Evolutionary conservation across 805 yeast genomes (phyloP).

Genomic region (Yarrowia keelungensis): DNA sequence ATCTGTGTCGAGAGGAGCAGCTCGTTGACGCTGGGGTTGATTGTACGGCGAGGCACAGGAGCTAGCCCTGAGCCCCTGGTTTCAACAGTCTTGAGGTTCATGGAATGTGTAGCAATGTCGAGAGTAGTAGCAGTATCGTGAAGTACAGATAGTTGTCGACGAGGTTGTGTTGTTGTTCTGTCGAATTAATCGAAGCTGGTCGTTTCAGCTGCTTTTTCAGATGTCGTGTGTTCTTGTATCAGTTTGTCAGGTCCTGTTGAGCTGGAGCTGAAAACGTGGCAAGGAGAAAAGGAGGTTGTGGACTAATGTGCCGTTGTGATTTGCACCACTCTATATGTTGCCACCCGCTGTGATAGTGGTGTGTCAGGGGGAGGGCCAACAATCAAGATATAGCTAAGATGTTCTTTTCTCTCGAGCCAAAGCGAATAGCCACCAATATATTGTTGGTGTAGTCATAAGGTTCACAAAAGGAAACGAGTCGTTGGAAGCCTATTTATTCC

Average conservation of each 20-base stretch:
- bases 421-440: conserved; percentile 37
- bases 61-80: conserved; percentile 16
- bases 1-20: conserved; percentile 31
- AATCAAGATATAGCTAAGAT: not conserved
- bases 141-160: not conserved
- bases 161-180: no score
- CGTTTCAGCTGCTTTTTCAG: no score
- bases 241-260: no score
- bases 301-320: not conserved
- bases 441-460: conserved; percentile 30
- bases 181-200: no score
- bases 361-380: not conserved
- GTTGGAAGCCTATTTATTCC: conserved; percentile 29
- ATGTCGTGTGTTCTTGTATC: no score
- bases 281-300: not conserved
- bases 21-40: conserved; percentile 29
- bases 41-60: conserved; percentile 11
- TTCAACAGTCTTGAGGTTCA: conserved; percentile 28
- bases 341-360: conserved; percentile 12
- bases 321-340: conserved; percentile 17
- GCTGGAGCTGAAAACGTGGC: not conserved
- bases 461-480: conserved; percentile 33
- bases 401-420: not conserved
- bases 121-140: not conserved
- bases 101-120: conserved; percentile 6